phyloP scores from a whole-genome alignment of 1,139 yeast genomes.

The Arxiozyma slooffiae region DNA sequence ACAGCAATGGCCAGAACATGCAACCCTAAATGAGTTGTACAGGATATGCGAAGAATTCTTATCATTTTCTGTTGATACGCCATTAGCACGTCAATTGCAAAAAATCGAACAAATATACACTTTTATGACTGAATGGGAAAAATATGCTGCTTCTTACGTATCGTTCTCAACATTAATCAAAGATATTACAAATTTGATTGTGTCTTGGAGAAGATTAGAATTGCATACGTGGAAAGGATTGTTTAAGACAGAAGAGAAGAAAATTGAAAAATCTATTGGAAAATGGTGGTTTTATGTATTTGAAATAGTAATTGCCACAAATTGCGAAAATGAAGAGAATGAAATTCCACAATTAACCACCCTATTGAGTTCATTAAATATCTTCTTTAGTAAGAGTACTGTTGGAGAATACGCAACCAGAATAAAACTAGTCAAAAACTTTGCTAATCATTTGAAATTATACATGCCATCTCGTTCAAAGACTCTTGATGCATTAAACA shows the following conservation, averaged over 20 bases:
- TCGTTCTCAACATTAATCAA: slow-evolving; percentile 50
- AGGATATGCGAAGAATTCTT: slow-evolving; percentile 63
- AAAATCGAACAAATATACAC: slow-evolving; percentile 83
- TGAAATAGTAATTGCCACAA: slow-evolving; percentile 47
- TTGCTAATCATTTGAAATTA: slow-evolving; percentile 41
- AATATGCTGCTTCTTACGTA: slow-evolving; percentile 74
- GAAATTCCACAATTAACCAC: slow-evolving; percentile 33
- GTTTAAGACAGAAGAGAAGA: slow-evolving; percentile 55
- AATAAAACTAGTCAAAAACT: slow-evolving; percentile 51
- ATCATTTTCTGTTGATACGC: slow-evolving; percentile 51
- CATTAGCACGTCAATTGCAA: slow-evolving; percentile 68
- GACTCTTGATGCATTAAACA: slow-evolving; percentile 41
- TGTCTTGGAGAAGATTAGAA: slow-evolving; percentile 85
- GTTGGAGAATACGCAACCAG: slow-evolving; percentile 63
- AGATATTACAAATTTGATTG: slow-evolving; percentile 56
- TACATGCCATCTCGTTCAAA: slow-evolving; percentile 17
- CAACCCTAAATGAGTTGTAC: slow-evolving; percentile 62
- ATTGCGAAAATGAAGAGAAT: slow-evolving; percentile 16
- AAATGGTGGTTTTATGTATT: slow-evolving; percentile 89
- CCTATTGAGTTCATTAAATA: slow-evolving; percentile 59
- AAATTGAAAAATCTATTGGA: slow-evolving; percentile 46
- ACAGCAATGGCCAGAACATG: slow-evolving; percentile 90
- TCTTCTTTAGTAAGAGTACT: slow-evolving; percentile 66
- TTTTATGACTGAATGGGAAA: slow-evolving; percentile 83
- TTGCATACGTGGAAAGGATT: slow-evolving; percentile 76